These are phyloP conservation scores for Pinguiococcus pyrenoidosus DNA, from an alignment of 108 stramenopile genomes.

Conservation along the genomic window DNA sequence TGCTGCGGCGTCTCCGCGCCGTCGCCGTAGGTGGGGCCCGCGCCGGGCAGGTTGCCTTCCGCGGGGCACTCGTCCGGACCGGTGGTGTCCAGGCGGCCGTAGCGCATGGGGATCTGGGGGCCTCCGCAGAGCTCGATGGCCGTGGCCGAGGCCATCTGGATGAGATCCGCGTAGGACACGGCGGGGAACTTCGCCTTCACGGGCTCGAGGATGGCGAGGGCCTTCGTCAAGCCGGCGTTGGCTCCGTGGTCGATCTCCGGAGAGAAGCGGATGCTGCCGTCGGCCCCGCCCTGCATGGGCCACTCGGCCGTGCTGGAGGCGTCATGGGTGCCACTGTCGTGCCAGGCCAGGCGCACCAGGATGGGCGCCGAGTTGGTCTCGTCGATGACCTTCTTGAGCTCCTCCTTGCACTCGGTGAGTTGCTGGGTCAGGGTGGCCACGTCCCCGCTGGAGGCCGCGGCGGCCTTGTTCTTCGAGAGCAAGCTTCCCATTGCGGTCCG, in stretches of 20 bases:
- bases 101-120: slow-evolving; percentile 31
- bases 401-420: slow-evolving; percentile 39
- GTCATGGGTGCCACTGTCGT: slow-evolving; percentile 25
- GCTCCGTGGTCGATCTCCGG: slow-evolving; percentile 40
- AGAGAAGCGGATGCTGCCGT: slow-evolving; percentile 40
- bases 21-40: slow-evolving; percentile 29
- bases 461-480: too few species aligned
- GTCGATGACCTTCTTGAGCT: slow-evolving; percentile 31
- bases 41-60: slow-evolving; percentile 33
- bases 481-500: too few species aligned
- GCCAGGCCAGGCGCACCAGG: slow-evolving; percentile 34
- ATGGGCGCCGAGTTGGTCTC: slow-evolving; percentile 37
- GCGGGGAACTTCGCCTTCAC: slow-evolving; percentile 22
- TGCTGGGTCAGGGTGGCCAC: slow-evolving; percentile 9
- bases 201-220: slow-evolving; percentile 21
- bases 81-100: slow-evolving; percentile 29
- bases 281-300: slow-evolving; percentile 32
- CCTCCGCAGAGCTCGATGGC: slow-evolving; percentile 24
- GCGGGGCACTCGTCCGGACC: slow-evolving; percentile 28
- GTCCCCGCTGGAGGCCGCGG: too few species aligned
- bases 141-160: slow-evolving; percentile 29
- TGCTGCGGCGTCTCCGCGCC: slow-evolving; percentile 1
- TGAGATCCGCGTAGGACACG: slow-evolving; percentile 39
- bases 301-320: background rate
- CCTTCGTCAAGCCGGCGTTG: slow-evolving; percentile 32